Evolutionary conservation across 306 rosid species (phyloP), one percentile per base, ranked within the genome.

Genomic region (Malus fusca): DNA sequence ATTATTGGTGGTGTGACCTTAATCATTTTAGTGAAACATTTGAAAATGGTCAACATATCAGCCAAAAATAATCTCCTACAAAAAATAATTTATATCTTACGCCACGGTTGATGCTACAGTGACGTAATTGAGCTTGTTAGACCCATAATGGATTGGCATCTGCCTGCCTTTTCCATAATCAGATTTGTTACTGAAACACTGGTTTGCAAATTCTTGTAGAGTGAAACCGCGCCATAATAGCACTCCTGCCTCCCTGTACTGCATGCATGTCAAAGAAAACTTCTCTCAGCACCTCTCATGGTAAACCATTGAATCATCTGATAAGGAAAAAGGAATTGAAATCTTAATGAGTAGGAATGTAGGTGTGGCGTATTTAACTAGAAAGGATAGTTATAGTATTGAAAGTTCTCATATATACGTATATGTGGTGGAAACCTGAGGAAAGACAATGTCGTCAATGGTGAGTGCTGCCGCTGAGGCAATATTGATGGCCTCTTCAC

Each of bases 141-240:
- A 91, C 23, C 97, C 97, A 59, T 94, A 94, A 85, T 94, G 98
- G 8, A 79, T 80, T 0, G 98, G 98, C 98, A 91, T 93, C 83
- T 91, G 98, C 85, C 98, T 79, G 71, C 97, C 97, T 82, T 93
- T 91, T 68, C 98, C 93, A 66, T 87, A 81, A 82, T 93, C 98
- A 82, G 83, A 82, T 81, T 84, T 90, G 83, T 90, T 91, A 42
- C 90, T 74, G 60, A 91, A 90, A 71, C 90, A 90, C 83, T 94
- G 98, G 81, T 89, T 87, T 53, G 97, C 91, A 78, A 94, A 91
- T 84, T 91, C 98, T 86, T 90, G 93, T 59, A 86, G 73, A 19
- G 92, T 86, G 82, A 93, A 93, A 67, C 97, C 98, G 52, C 98
- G 98, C 98, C 98, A 91, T 81, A 93, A 66, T 60, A 93, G 79